These are phyloP conservation scores for Pythium coloratum DNA, from an alignment of 352 stramenopile species.

Conservation along the genomic window DNA sequence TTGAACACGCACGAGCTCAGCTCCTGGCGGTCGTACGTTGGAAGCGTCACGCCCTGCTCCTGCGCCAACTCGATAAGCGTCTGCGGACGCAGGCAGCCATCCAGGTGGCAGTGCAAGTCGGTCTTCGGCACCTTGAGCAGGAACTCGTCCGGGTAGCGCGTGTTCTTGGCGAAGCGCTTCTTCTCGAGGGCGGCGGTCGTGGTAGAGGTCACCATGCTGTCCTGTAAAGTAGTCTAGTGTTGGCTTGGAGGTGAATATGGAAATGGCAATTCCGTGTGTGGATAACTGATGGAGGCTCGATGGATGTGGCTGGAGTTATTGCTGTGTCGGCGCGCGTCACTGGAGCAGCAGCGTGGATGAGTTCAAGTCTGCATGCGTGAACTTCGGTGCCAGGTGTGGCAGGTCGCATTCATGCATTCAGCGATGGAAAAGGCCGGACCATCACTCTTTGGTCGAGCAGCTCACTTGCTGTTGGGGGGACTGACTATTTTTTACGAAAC, in stretches of 20 bases:
- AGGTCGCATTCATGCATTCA: background rate
- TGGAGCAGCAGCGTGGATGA: background rate
- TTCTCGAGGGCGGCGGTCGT: conserved; percentile 16
- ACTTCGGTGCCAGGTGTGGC: too few relatives aligned
- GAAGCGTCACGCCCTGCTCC: conserved; percentile 65
- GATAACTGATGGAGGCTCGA: background rate
- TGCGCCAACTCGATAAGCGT: conserved; percentile 85
- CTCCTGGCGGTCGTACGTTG: conserved; percentile 68
- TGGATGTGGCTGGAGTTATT: background rate
- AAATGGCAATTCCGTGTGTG: background rate
- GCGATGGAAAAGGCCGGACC: background rate
- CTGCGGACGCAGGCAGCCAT: conserved; percentile 75
- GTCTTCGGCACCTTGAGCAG: conserved; percentile 73
- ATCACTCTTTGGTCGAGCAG: background rate
- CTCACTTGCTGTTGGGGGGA: background rate
- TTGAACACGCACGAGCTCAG: conserved; percentile 75
- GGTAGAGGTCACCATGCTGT: background rate
- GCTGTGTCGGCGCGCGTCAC: background rate
- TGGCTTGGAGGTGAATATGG: background rate
- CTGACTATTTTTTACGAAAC: background rate
- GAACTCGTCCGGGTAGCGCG: conserved; percentile 67
- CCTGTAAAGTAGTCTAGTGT: background rate
- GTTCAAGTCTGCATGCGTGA: background rate
- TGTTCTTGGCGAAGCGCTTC: conserved; percentile 52
- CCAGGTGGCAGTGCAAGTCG: conserved; percentile 87